phyloP scores from a whole-genome alignment of 331 rosid genomes.

The Erythrophleum ivorense region DNA sequence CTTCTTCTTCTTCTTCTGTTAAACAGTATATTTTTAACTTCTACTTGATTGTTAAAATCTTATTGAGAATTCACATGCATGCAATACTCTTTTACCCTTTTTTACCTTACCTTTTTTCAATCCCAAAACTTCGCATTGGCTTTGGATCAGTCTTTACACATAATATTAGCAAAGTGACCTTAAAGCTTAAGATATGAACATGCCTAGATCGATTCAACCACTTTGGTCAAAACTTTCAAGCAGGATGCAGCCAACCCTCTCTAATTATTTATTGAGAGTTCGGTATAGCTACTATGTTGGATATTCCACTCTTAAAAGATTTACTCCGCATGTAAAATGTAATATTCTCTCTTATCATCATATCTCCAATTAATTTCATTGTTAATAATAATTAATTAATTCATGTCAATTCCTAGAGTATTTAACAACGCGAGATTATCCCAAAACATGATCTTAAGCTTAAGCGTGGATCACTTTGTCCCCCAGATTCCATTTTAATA shows the following conservation, averaged over 20 bases:
- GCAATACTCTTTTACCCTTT: not conserved
- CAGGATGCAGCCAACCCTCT: not conserved
- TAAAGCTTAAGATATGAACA: conserved; percentile 21
- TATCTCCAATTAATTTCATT: not conserved
- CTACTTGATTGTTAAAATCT: not conserved
- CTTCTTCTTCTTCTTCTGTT: no score
- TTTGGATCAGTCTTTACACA: not conserved
- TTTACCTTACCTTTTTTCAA: not conserved
- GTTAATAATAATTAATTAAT: not conserved
- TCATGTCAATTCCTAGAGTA: not conserved
- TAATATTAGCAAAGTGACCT: not conserved
- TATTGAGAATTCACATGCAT: not conserved
- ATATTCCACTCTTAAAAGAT: not conserved
- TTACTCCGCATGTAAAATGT: not conserved
- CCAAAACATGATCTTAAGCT: conserved; percentile 14
- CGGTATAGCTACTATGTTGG: conserved; percentile 3
- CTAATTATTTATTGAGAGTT: conserved; percentile 2
- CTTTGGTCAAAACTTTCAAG: conserved; percentile 17
- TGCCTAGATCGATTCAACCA: not conserved
- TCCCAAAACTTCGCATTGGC: not conserved
- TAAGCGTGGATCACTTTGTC: conserved; percentile 24
- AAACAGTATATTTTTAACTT: not conserved
- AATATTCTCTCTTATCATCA: conserved; percentile 19
- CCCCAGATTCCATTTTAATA: not conserved
- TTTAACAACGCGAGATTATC: not conserved